phyloP scores from a whole-genome alignment of 2,329 filamentous ascomycete species.

The Aspergillus sp. region DNA sequence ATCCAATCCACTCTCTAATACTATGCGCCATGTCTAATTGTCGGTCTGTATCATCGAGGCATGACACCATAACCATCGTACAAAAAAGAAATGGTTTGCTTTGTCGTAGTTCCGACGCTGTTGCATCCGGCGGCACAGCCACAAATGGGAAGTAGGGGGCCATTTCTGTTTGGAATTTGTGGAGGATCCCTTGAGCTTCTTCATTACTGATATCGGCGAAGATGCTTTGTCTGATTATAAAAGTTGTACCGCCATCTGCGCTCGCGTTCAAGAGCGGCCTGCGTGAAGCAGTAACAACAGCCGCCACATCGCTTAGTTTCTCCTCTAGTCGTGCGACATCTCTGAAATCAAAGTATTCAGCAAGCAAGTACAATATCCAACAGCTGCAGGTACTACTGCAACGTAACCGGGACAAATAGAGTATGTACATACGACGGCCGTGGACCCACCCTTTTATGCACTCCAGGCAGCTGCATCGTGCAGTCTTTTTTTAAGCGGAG shows the following conservation, averaged over 20 bases:
- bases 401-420: background rate
- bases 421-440: conserved; percentile 2
- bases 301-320: background rate
- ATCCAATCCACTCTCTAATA: background rate
- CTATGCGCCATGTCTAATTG: background rate
- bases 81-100: background rate
- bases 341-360: background rate
- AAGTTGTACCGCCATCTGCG: background rate
- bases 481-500: conserved; percentile 28
- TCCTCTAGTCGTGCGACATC: background rate
- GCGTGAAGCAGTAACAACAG: background rate
- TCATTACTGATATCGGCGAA: background rate
- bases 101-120: background rate
- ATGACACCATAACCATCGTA: background rate
- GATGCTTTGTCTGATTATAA: background rate
- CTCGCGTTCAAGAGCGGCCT: background rate
- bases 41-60: background rate
- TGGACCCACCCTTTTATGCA: conserved; percentile 22
- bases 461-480: conserved; percentile 23
- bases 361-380: background rate
- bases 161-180: background rate
- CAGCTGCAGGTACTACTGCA: background rate
- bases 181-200: background rate
- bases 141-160: background rate
- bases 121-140: background rate